phyloP scores from a whole-genome alignment of 2,329 filamentous ascomycete genomes.

The Chaetothyriales sp. region DNA sequence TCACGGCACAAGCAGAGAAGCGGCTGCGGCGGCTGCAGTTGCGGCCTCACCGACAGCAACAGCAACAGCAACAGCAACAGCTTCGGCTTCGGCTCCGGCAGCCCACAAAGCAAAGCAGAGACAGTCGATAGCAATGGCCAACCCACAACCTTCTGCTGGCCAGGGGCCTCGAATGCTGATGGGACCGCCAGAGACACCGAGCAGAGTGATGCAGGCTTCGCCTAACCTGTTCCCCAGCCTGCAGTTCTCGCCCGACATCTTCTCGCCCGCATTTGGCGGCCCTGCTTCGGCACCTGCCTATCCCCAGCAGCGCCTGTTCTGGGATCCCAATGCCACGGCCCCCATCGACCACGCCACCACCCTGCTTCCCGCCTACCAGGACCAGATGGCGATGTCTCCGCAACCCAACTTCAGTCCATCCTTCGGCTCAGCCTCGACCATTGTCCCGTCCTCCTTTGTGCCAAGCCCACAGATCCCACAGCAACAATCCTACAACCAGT shows the following conservation, averaged over 20 bases:
- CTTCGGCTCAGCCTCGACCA: constrained; percentile 14
- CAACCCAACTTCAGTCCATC: constrained; percentile 9
- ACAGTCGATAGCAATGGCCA: neutral
- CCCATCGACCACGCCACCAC: constrained; percentile 7
- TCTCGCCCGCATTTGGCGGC: constrained; percentile 34
- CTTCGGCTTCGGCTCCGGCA: too few relatives aligned
- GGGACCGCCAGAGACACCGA: constrained; percentile 31
- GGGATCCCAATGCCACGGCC: constrained; percentile 24
- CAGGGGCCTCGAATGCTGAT: constrained; percentile 9
- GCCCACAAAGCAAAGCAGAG: too few relatives aligned
- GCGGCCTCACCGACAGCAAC: neutral
- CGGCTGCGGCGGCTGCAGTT: too few relatives aligned
- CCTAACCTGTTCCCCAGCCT: constrained; percentile 37
- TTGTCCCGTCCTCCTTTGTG: constrained; percentile 12
- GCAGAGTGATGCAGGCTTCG: constrained; percentile 27
- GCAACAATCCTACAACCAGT: constrained; percentile 13
- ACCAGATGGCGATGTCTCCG: constrained; percentile 9
- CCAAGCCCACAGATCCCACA: constrained; percentile 5
- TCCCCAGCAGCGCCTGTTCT: constrained; percentile 38
- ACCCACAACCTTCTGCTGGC: neutral
- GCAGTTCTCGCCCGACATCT: constrained; percentile 43
- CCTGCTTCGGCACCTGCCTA: constrained; percentile 42
- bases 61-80: neutral
- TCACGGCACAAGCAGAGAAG: neutral
- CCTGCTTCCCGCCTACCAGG: constrained; percentile 12